phyloP scores from a whole-genome alignment of 176 grass and related monocot species.

The Cenchrus purpureus region DNA sequence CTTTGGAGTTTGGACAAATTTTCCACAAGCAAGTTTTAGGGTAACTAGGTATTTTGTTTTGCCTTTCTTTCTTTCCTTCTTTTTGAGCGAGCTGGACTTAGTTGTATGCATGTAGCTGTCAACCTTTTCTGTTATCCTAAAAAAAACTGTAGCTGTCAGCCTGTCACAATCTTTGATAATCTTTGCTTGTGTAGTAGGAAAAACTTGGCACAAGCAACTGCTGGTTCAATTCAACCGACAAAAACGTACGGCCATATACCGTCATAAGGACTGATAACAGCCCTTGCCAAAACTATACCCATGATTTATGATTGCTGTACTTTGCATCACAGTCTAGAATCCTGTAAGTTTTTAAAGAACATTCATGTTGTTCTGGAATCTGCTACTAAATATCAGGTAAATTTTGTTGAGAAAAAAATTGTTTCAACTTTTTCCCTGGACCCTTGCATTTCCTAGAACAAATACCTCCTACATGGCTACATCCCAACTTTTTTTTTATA shows the following conservation, averaged over 20 bases:
- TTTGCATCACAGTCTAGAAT: constrained; percentile 8
- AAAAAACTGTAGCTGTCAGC: not conserved
- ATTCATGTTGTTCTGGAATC: not conserved
- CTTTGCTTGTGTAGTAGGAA: constrained; percentile 23
- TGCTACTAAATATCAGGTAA: not conserved
- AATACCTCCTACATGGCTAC: not conserved
- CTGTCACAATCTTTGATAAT: not conserved
- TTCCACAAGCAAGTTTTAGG: not conserved
- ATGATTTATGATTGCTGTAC: constrained; percentile 10
- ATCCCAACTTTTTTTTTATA: not conserved
- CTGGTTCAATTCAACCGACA: not conserved
- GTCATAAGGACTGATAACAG: not conserved
- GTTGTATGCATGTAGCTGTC: constrained; percentile 2
- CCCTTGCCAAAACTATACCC: not conserved
- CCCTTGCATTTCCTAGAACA: constrained; percentile 10
- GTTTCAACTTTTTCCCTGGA: not conserved
- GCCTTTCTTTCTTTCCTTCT: not conserved
- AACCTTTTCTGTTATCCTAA: too few relatives aligned
- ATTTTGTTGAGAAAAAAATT: not conserved
- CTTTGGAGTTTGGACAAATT: not conserved
- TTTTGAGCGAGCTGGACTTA: not conserved
- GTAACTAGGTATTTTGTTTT: not conserved
- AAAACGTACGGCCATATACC: not conserved
- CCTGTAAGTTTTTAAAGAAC: not conserved
- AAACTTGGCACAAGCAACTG: not conserved